Percentiles rank a stretch among this genome's conserved stretches.
These are phyloP conservation scores for Suhomyces maxii DNA, from an alignment of 1,139 yeast genomes.

Conservation along the genomic window DNA sequence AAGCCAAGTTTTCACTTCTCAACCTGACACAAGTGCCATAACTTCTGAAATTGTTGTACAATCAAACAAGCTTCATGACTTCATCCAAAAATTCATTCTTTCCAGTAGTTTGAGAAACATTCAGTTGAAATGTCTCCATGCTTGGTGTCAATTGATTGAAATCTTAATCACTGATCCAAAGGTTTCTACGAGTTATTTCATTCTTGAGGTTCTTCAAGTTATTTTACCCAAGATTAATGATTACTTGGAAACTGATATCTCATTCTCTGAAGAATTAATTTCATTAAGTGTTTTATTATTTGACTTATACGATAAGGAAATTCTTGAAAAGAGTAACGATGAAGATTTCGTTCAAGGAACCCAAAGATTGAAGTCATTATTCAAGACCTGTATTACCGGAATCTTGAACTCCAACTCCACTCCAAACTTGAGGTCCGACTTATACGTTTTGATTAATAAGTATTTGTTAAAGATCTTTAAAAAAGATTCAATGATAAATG, in stretches of 20 bases:
- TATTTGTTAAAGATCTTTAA: slow-evolving; percentile 55
- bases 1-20: neutral
- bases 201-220: slow-evolving; percentile 73
- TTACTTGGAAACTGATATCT: slow-evolving; percentile 64
- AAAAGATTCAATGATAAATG: slow-evolving; percentile 42
- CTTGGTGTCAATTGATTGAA: slow-evolving; percentile 83
- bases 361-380: slow-evolving; percentile 64
- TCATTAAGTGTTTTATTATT: slow-evolving; percentile 72
- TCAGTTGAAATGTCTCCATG: slow-evolving; percentile 64
- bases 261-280: slow-evolving; percentile 74
- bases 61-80: slow-evolving; percentile 30
- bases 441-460: slow-evolving; percentile 71
- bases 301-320: slow-evolving; percentile 57
- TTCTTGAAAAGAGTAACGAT: slow-evolving; percentile 20
- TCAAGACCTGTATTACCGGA: slow-evolving; percentile 73
- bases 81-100: slow-evolving; percentile 45
- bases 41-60: slow-evolving; percentile 25
- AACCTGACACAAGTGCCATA: slow-evolving; percentile 1
- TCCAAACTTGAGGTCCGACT: slow-evolving; percentile 68
- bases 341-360: slow-evolving; percentile 26
- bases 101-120: slow-evolving; percentile 47
- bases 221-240: slow-evolving; percentile 76
- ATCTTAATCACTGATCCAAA: slow-evolving; percentile 64
- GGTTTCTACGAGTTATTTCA: slow-evolving; percentile 43
- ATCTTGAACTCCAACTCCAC: slow-evolving; percentile 69